These are phyloP conservation scores for Ballota nigra DNA, from an alignment of 257 asterid species.

Conservation along the genomic window DNA sequence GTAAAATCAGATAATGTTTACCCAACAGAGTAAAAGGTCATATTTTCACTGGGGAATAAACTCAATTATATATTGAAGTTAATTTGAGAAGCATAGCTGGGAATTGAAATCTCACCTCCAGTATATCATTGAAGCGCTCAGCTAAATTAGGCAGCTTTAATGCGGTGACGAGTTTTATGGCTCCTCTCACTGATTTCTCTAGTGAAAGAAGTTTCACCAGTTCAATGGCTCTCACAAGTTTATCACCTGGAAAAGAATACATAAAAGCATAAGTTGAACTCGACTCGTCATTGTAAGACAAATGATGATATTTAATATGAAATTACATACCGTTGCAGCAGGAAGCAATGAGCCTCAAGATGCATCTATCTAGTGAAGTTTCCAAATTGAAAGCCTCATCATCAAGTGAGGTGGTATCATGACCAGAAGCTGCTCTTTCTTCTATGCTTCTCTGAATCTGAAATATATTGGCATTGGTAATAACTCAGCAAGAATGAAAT, in stretches of 20 bases:
- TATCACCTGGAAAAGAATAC: slow-evolving; percentile 62
- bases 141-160: slow-evolving; percentile 91
- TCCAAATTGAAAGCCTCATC: slow-evolving; percentile 87
- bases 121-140: slow-evolving; percentile 79
- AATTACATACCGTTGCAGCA: slow-evolving; percentile 73
- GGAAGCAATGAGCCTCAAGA: slow-evolving; percentile 89
- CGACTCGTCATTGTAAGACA: no score
- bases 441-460: slow-evolving; percentile 79
- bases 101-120: slow-evolving; percentile 56
- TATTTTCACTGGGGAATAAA: background rate
- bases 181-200: slow-evolving; percentile 84
- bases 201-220: slow-evolving; percentile 80
- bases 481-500: slow-evolving; percentile 22
- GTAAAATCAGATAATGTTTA: background rate
- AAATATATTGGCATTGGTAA: slow-evolving; percentile 1
- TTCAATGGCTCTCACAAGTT: slow-evolving; percentile 90
- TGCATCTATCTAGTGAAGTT: slow-evolving; percentile 81
- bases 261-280: background rate
- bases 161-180: slow-evolving; percentile 90
- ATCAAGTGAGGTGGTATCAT: slow-evolving; percentile 62
- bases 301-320: background rate
- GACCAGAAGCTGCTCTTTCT: slow-evolving; percentile 60
- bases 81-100: background rate
- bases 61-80: no score
- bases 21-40: background rate